These are phyloP conservation scores for Zasmidium cellare DNA, from an alignment of 2,329 filamentous ascomycete species.

Conservation along the genomic window DNA sequence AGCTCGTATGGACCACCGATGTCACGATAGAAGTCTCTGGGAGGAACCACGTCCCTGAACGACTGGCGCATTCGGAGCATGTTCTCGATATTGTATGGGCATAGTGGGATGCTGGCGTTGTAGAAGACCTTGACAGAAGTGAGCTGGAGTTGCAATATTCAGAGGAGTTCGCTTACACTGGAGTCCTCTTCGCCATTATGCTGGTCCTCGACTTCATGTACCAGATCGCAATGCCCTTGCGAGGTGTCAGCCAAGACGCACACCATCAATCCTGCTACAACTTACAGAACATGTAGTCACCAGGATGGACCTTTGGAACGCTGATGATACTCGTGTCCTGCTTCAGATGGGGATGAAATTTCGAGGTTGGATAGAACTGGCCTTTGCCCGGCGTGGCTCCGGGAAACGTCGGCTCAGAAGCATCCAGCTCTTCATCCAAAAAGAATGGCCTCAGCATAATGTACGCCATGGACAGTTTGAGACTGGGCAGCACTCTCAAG, in stretches of 20 bases:
- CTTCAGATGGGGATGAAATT: slow-evolving; percentile 7
- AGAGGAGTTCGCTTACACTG: not conserved
- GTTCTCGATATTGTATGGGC: slow-evolving; percentile 11
- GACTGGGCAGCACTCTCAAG: slow-evolving; percentile 1
- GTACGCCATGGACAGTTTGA: slow-evolving; percentile 10
- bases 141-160: not conserved
- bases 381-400: slow-evolving; percentile 7
- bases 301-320: slow-evolving; percentile 10
- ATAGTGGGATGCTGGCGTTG: slow-evolving; percentile 10
- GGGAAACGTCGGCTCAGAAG: slow-evolving; percentile 2
- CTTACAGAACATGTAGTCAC: slow-evolving; percentile 15
- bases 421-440: slow-evolving; percentile 1
- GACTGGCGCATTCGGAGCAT: slow-evolving; percentile 8
- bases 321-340: slow-evolving; percentile 4
- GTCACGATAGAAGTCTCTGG: slow-evolving; percentile 5
- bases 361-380: slow-evolving; percentile 4
- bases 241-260: not conserved
- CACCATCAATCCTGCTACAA: not conserved
- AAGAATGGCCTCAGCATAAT: slow-evolving; percentile 13
- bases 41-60: slow-evolving; percentile 7
- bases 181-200: slow-evolving; percentile 11
- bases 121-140: slow-evolving; percentile 4
- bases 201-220: slow-evolving; percentile 12
- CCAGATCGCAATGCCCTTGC: slow-evolving; percentile 11
- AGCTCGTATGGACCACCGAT: slow-evolving; percentile 7